Evolutionary conservation across 345 rosid genomes (phyloP), one percentile per base, ranked within the genome.

Genomic region (Citrus unshiu): DNA sequence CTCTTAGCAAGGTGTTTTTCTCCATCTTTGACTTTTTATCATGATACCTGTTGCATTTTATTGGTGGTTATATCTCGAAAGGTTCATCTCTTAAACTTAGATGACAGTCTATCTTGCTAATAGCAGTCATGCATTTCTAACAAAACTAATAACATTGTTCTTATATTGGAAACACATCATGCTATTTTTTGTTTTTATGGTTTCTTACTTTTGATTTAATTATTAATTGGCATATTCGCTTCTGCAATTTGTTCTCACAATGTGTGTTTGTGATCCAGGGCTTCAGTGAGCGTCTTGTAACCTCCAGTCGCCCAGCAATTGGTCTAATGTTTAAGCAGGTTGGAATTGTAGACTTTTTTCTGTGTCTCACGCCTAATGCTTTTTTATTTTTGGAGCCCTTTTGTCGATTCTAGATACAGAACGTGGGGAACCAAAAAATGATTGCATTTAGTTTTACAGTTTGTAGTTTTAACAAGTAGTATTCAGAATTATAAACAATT

Each of bases 241-340:
- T 27, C 21, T 69, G 46, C 35, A 30, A 21, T 67, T 40, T 69
- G 22, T 78, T 63, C 67, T 72, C 67, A 59, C 57, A 72, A 62
- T 74, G 58, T 77, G 68, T 34, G 43, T 70, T 75, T 63, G 14
- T 84, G 64, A 77, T 86, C 58, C 93, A 93, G 99, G 99, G 99
- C 66, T 96, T 96, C 84, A 93, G 88, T 35, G 98, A 91, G 86
- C 97, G 94, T 68, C 97, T 92, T 85, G 98, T 89, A 63, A 93
- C 91, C 25, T 85, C 90, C 21, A 92, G 95, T 81, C 97, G 97
- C 77, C 99, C 99, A 65, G 84, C 85, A 81, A 88, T 96, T 72
- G 98, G 98, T 76, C 88, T 83, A 78, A 93, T 96, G 98, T 96
- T 96, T 85, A 93, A 96, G 89, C 90, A 86, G 99, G 99, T 95